Evolutionary conservation across 2,329 filamentous ascomycete species (phyloP).

Genomic region (Polytolypa hystricis): DNA sequence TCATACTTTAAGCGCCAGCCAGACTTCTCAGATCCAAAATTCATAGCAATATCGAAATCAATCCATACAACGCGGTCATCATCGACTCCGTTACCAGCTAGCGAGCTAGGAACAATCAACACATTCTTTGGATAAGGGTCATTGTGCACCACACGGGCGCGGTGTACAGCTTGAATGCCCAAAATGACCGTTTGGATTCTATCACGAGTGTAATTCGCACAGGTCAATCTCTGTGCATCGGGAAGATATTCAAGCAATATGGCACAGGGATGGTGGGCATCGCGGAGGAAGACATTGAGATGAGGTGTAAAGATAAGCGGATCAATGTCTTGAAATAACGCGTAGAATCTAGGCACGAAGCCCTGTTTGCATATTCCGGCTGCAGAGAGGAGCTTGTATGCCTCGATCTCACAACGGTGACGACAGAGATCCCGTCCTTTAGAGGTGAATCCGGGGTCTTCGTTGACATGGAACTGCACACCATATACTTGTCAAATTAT

Average conservation of each 20-base stretch:
- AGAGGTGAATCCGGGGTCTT: slow-evolving; percentile 4
- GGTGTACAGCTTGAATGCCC: slow-evolving; percentile 4
- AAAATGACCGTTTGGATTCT: slow-evolving; percentile 5
- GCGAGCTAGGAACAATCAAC: slow-evolving; percentile 6
- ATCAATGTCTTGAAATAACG: slow-evolving; percentile 6
- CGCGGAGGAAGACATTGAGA: slow-evolving; percentile 3
- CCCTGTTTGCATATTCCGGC: slow-evolving; percentile 5
- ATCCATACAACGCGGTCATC: slow-evolving; percentile 6
- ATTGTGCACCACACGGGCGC: slow-evolving; percentile 4
- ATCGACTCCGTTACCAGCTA: too few species aligned
- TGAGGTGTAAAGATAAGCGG: slow-evolving; percentile 3
- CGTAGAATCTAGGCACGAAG: slow-evolving; percentile 6
- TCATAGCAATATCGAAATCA: slow-evolving; percentile 7
- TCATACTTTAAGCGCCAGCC: slow-evolving; percentile 3
- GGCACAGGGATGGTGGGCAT: slow-evolving; percentile 3
- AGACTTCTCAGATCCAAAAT: slow-evolving; percentile 4
- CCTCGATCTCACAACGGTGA: slow-evolving; percentile 7
- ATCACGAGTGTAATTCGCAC: slow-evolving; percentile 4
- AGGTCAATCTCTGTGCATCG: slow-evolving; percentile 2
- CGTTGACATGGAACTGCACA: slow-evolving; percentile 6
- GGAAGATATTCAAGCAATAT: slow-evolving; percentile 8
- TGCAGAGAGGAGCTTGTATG: slow-evolving; percentile 5
- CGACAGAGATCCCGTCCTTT: slow-evolving; percentile 7
- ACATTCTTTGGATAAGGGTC: slow-evolving; percentile 8
- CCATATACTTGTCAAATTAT: not conserved